Evolutionary conservation across 768 basidiomycete species (phyloP), one percentile per base, ranked within the genome.

Genomic region (Mrakia gelida): DNA sequence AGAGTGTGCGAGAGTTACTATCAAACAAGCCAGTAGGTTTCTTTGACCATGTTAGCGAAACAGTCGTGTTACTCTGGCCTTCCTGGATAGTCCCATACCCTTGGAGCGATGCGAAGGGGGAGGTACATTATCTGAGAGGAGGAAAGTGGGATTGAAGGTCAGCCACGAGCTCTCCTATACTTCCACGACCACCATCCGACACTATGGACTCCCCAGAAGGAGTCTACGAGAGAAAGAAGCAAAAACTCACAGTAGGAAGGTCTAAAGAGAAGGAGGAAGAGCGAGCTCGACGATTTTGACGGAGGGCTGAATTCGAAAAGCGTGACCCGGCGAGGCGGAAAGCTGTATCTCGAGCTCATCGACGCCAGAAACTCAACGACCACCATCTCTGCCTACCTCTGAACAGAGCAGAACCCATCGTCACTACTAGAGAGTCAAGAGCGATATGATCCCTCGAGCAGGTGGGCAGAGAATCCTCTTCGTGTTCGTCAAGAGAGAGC

Each of bases 381-480:
- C 26, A 70, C 38, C 67, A 41, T 41, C 34, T 21, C 23, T 41
- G 38, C 38, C 41, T 6, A 18, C 67, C 41, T 32, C 65, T 30
- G 65, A 67, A 30, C 28, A 28, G 38, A 38, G 65, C 65, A 30
- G 65, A 67, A 5, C 65, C 32, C 13, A 9, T 6, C 30, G 41
- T 38, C 9, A 11, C 9, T 67, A 21, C 21, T 18, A 23, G 32
- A 41, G 13, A 30, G 38, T 30, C 34, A n/a, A 41, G 34, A 41
- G 6, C 11, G 26, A n/a, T 6, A 75, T 75, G 75, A 67, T 75
- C n/a, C 75, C 63, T 52, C n/a, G 75, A 67, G 75, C 75, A 45
- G 74, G 74, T 75, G 28, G 65, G 74, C 30, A 30, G 21, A 28
- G 21, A 21, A 7, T 7, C 56, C 16, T 52, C 1, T 1, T 18